Evolutionary conservation across 257 asterid species (phyloP), one percentile per base, ranked within the genome.

Genomic region (Oldenlandia corymbosa): DNA sequence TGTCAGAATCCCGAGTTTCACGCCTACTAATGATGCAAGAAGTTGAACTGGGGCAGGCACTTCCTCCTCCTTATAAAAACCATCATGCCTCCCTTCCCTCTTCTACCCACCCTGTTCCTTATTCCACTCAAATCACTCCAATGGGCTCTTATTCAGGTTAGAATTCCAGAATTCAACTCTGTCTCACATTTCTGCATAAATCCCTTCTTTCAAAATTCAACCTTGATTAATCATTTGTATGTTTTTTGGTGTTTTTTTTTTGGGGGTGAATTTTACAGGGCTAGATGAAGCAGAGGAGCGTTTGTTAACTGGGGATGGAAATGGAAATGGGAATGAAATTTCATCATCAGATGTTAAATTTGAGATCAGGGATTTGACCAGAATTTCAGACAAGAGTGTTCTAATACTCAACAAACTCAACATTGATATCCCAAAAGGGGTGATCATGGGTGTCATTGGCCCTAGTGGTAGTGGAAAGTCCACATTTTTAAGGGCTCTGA

Each of bases 381-480:
- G 68, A 72, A 64, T 72, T n/a, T 74, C 88, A 2, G 84, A 83
- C 52, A 81, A 76, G 71, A 86, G 80, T 57, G 80, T 68, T n/a
- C 73, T 60, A 16, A 79, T 88, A 60, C 75, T 88, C 72, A 81
- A 66, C 71, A 83, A 75, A 65, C 78, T 87, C 66, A 83, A 66
- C 73, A 48, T 75, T 61, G 85, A 87, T 68, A 83, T 87, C 51
- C 89, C 86, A 49, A 82, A 58, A 79, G 94, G 90, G 47, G 68
- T 79, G 45, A 83, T 85, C 64, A 78, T 84, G 85, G 96, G 96
- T 23, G 79, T 88, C 32, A 84, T 88, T 43, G 94, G 96, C 17
- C 96, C 96, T 3, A 88, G 94, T 65, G 94, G 94, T 13, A 85
- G 96, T 39, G 94, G 96, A 24, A 88, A 88, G 71, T 88, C 96